Evolutionary conservation across 108 stramenopile genomes (phyloP), one percentile per base, ranked within the genome.

Genomic region (Pseudonitzschia pungens): DNA sequence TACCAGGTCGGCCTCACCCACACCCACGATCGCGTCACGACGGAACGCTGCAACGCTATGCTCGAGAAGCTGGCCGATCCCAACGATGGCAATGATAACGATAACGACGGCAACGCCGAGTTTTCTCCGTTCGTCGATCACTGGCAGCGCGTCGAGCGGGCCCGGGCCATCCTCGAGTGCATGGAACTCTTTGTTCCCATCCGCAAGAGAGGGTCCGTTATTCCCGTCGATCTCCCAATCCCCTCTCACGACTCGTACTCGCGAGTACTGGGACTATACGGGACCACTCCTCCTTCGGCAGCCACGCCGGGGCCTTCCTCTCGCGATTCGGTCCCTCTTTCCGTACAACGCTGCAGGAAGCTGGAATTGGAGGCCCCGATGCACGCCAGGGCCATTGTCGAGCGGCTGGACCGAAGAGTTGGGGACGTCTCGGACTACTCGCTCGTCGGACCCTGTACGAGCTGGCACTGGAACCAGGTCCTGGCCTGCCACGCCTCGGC

Each of bases 391-490:
- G 36, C 36, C 36, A 36, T 36, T 22, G 21, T n/a, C 53, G 18
- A 2, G 51, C 21, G 48, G 63, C 73, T 64, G 78, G 73, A 31
- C 26, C n/a, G n/a, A n/a, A n/a, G 68, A 53, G 66, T 52, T 16
- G 68, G 73, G 72, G 31, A 68, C 22, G 28, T 73, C 7, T 71
- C 70, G 28, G 27, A 60, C 33, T 27, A 60, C 18, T 36, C 36
- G 4, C 36, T 36, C 6, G 51, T 69, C 56, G 64, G 64, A 0
- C 51, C 41, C 63, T 72, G 72, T 1, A 62, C 58, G 8, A 42
- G 44, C 33, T 10, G 59, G 67, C 78, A 79, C 43, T 79, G 78
- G 78, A 79, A 79, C 62, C 70, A 79, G 24, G 78, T 79, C 32
- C 36, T 79, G 33, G 58, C 52, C 53, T 72, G 71, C 26, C 69